Base-by-base conservation (phyloP, 2,329 filamentous ascomycete genomes). In the Fusarium globosum region DNA sequence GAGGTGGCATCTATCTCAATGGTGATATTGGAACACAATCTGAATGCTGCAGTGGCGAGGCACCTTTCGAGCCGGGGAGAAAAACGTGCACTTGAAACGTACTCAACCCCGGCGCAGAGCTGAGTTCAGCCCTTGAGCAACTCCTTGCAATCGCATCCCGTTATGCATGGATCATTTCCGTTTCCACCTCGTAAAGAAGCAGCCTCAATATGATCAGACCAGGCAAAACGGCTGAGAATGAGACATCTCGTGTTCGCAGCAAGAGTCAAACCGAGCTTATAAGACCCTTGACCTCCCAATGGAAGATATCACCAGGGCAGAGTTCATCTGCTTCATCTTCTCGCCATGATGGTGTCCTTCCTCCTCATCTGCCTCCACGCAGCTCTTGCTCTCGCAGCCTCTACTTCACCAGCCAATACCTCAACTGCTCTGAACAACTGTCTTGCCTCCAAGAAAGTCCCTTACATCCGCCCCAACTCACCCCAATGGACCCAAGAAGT, bases 401-500 rank as follows among this genome's bases (percentile, higher is more conserved):
- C 65, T 6, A 55, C 61, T 48, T 46, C 62, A 18, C 42, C 56
- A 1, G 46, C 69, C 4, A 69, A 53, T 21, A 62, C 55, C 0
- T 67, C 72, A 2, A 53, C 61, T 18, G 57, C 60, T 23, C 63
- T 81, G 7, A 68, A 74, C 10, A 65, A 74, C 23, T 81, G 80
- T 26, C 78, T 82, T 11, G 62, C 72, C 15, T 60, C 66, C 1
- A 75, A 72, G 12, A 61, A 61, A 4, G 77, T 80, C 1, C 76
- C 78, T 7, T 72, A 72, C 51, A 62, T 69, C 30, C 65, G 65
- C 1, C 55, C 68, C 18, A 72, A 72, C 46, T 75, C 79, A 0
- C 30, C 69, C 4, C 68, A 66, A 13, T 85, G 83, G 82, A 71
- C 75, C 7, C 65, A 77, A 9, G 82, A 83, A 65, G 78, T 72